These are phyloP conservation scores for Leccinum disarticulatum DNA, from an alignment of 768 basidiomycete species.

Conservation along the genomic window DNA sequence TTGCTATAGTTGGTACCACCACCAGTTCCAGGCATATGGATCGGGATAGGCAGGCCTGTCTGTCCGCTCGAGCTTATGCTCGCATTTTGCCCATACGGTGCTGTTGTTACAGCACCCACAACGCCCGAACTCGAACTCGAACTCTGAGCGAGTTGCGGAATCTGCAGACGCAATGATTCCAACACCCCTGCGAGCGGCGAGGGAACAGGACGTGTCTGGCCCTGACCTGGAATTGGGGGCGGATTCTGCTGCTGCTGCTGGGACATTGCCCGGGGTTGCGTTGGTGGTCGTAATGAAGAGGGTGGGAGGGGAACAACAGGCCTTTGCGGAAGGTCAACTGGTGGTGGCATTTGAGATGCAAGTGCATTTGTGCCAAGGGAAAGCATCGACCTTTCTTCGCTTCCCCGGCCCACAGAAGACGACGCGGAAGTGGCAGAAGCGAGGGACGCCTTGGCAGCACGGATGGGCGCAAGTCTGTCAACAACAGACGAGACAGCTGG, in stretches of 20 bases:
- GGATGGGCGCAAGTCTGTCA: conserved; percentile 35
- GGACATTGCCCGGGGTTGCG: background rate
- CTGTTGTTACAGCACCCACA: background rate
- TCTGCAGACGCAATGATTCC: conserved; percentile 15
- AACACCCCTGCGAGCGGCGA: conserved; percentile 16
- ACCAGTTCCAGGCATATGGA: background rate
- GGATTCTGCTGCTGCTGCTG: conserved; percentile 4
- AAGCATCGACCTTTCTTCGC: background rate
- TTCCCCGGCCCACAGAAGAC: conserved; percentile 8
- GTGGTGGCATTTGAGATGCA: background rate
- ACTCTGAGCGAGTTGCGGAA: conserved; percentile 14
- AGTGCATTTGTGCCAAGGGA: background rate
- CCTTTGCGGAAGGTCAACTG: conserved; percentile 3
- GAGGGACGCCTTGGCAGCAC: conserved; percentile 32
- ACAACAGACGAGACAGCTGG: conserved; percentile 1
- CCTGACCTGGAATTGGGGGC: conserved; percentile 4
- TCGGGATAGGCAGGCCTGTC: background rate
- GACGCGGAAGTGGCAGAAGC: conserved; percentile 5
- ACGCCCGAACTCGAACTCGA: background rate
- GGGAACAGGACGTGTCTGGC: background rate
- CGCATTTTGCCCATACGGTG: background rate
- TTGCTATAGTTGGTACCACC: background rate
- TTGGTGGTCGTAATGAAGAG: background rate
- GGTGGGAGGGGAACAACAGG: background rate
- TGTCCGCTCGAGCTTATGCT: background rate